Base-by-base conservation (phyloP, 2,329 filamentous ascomycete species). In the Penicillium sp. region DNA sequence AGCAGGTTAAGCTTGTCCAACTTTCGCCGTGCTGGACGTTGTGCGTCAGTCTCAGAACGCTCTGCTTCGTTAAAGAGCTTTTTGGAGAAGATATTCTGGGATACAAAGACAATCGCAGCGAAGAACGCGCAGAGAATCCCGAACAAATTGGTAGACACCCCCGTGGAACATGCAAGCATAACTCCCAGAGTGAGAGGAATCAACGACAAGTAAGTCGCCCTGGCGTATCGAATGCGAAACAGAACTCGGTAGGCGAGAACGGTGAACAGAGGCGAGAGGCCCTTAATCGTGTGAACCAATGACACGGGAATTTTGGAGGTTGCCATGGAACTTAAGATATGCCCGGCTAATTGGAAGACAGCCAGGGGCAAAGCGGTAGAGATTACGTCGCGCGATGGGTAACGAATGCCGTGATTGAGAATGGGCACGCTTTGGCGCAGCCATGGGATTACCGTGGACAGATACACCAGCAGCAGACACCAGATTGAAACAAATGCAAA, bases 11-110 rank as follows among this genome's bases (percentile, higher is more conserved):
- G 83, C 75, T 99, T 99, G 75, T 99, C 94, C 16, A 96, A 81
- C 73, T 96, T 97, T 55, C 86, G 85, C 39, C 82, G 81, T 11
- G 79, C 74, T 0, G 81, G 79, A 30, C 79, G 71, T 1, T 82
- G 82, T 2, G 78, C 75, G 48, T 96, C 90, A 7, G 86, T 84
- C 72, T 96, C 92, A 2, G 90, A 89, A 52, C 86, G 86, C 6
- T 90, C 87, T 6, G 90, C 90, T 68, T 96, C 92, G 70, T 96
- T 99, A 79, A 99, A 99, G 9, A 99, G 84, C 60, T 90, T 90
- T 74, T 99, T 99, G 18, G 92, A 97, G 60, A 96, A 95, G 51
- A 99, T 99, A 68, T 99, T 99, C 69, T 99, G 94, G 0, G 91
- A 94, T 31, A 99, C 94, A 67, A 99, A 99, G 58, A 97, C 88